These are phyloP conservation scores for Durio zibethinus DNA, from an alignment of 345 rosid species.

Conservation along the genomic window DNA sequence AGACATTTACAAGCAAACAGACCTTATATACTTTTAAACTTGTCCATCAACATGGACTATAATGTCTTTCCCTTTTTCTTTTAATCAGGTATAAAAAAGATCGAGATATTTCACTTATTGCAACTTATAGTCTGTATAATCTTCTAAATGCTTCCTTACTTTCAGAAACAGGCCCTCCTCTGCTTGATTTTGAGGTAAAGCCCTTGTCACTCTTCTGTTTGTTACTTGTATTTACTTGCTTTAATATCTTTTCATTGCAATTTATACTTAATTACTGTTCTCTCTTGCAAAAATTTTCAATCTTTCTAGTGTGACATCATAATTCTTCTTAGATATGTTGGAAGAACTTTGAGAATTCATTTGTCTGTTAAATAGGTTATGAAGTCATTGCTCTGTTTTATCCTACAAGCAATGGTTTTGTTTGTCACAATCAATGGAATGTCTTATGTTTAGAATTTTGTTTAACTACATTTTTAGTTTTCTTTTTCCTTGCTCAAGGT, in stretches of 20 bases:
- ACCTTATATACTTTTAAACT: neutral
- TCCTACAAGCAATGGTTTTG: neutral
- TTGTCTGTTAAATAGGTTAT: neutral
- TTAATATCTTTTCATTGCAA: conserved; percentile 3
- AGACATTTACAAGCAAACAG: neutral
- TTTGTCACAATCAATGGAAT: neutral
- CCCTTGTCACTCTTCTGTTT: neutral
- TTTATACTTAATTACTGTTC: neutral
- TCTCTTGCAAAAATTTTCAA: neutral
- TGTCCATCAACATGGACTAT: conserved; percentile 5
- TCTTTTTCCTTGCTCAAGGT: neutral
- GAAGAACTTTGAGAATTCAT: neutral
- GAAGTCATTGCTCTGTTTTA: neutral
- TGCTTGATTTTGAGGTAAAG: conserved; percentile 94
- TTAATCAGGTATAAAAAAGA: conserved; percentile 74
- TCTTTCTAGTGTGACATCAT: neutral
- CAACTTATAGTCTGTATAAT: conserved; percentile 80
- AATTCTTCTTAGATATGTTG: neutral
- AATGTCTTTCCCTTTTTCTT: conserved; percentile 16
- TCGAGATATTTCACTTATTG: conserved; percentile 74
- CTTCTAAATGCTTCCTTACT: conserved; percentile 68
- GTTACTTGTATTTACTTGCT: neutral
- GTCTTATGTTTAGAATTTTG: neutral
- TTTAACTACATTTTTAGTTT: neutral
- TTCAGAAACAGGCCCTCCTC: conserved; percentile 92